Conservation (phyloP, 1,284 basidiomycete species). For the Pisolithus thermaeus region DNA sequence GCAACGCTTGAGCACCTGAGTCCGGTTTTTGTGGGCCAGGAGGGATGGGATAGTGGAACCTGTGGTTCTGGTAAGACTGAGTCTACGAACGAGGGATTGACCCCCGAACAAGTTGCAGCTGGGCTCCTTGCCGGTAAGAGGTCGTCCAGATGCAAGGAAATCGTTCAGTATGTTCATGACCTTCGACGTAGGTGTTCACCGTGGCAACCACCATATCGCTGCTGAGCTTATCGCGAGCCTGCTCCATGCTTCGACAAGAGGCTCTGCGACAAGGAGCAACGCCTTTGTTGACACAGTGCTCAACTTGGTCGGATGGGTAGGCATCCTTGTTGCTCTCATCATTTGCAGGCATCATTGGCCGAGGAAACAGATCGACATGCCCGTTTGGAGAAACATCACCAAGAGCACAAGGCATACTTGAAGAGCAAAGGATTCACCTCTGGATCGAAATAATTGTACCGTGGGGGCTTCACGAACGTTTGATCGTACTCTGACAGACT, state of each 20-base stretch:
- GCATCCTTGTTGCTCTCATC: not conserved
- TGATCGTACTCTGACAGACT: too few species aligned
- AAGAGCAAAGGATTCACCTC: constrained; percentile 10
- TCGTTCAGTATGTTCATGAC: not conserved
- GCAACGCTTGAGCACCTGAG: constrained; percentile 21
- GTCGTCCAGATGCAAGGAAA: not conserved
- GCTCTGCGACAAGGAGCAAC: constrained; percentile 49
- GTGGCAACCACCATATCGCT: constrained; percentile 73
- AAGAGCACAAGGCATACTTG: constrained; percentile 15
- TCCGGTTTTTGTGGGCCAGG: constrained; percentile 9
- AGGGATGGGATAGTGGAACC: constrained; percentile 5
- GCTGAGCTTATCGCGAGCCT: constrained; percentile 64
- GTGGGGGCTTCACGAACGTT: too few species aligned
- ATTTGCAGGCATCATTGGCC: not conserved
- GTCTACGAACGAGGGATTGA: constrained; percentile 63
- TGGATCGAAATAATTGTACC: not conserved
- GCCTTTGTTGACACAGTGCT: constrained; percentile 2
- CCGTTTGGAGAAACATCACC: constrained; percentile 11
- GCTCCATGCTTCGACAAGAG: constrained; percentile 67
- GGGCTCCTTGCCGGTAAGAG: constrained; percentile 58
- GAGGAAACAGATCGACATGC: constrained; percentile 8
- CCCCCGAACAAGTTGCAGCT: constrained; percentile 63
- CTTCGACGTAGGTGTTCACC: constrained; percentile 52
- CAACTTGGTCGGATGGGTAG: constrained; percentile 5
- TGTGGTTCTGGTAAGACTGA: constrained; percentile 56